These are phyloP conservation scores for Candida hungchunana DNA, from an alignment of 805 yeast genomes.

Conservation along the genomic window DNA sequence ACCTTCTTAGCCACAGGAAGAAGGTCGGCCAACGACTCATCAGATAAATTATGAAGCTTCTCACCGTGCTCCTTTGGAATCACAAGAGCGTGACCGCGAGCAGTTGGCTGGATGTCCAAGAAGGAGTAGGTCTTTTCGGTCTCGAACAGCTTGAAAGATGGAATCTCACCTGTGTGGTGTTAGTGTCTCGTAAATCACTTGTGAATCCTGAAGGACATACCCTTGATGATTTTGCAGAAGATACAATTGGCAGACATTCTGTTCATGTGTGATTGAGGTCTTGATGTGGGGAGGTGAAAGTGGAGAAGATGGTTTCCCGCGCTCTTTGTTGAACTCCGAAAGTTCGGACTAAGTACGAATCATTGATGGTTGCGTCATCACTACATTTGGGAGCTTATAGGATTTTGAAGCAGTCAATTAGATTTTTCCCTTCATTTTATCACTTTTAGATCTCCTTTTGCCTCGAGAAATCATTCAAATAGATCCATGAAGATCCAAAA, in stretches of 20 bases:
- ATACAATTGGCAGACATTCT: slow-evolving; percentile 59
- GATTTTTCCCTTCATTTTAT: too few species aligned
- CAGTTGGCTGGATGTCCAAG: slow-evolving; percentile 89
- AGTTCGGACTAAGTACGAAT: neutral
- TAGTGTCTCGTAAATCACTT: neutral
- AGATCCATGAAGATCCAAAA: too few species aligned
- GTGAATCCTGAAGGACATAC: slow-evolving; percentile 27
- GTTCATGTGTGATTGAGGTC: slow-evolving; percentile 7
- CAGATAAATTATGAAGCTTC: slow-evolving; percentile 87
- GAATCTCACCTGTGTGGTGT: slow-evolving; percentile 69
- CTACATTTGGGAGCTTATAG: too few species aligned
- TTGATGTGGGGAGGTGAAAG: neutral
- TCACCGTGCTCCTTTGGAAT: slow-evolving; percentile 95
- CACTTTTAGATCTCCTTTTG: too few species aligned
- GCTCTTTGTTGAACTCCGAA: slow-evolving; percentile 4
- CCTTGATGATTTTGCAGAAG: slow-evolving; percentile 91
- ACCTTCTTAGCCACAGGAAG: slow-evolving; percentile 86
- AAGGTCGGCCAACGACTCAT: slow-evolving; percentile 80
- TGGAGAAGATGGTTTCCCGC: slow-evolving; percentile 1
- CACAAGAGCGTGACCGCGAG: slow-evolving; percentile 82
- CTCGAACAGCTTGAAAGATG: slow-evolving; percentile 85
- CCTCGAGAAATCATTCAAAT: too few species aligned
- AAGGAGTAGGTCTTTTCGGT: slow-evolving; percentile 80
- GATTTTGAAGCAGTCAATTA: too few species aligned
- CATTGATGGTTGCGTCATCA: too few species aligned